phyloP scores from a whole-genome alignment of 2,329 filamentous ascomycete genomes.

The Calonectria hawksworthii region DNA sequence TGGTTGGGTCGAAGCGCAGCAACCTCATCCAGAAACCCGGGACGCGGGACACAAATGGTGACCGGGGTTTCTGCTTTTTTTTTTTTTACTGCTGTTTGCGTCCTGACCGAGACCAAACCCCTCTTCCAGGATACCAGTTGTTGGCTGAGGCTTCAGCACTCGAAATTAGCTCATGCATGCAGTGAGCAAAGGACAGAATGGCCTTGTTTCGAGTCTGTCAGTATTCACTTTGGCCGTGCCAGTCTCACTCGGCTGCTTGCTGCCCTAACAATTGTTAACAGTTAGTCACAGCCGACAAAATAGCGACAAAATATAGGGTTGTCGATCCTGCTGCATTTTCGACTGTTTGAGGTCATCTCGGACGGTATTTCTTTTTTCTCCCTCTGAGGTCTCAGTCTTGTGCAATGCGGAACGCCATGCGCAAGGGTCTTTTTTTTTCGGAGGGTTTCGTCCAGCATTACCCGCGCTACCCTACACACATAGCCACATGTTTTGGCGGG shows the following conservation, averaged over 20 bases:
- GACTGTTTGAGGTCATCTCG: not conserved
- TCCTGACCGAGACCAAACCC: not conserved
- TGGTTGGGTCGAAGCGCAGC: not conserved
- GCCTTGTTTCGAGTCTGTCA: not conserved
- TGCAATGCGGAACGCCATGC: not conserved
- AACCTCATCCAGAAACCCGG: slow-evolving; percentile 6
- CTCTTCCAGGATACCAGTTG: not conserved
- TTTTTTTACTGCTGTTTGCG: not conserved
- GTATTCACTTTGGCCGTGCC: not conserved
- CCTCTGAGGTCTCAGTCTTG: not conserved
- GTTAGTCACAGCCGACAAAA: too few relatives aligned
- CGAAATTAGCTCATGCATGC: not conserved
- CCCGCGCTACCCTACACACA: slow-evolving; percentile 1
- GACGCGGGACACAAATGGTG: not conserved
- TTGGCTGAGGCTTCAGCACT: not conserved
- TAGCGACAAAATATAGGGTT: not conserved
- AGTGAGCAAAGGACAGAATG: not conserved
- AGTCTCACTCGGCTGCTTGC: not conserved
- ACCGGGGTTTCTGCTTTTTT: not conserved
- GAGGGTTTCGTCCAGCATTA: not conserved
- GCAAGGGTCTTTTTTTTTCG: not conserved
- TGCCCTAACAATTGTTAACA: not conserved
- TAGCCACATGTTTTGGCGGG: not conserved
- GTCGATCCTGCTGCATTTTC: not conserved
- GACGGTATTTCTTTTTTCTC: slow-evolving; percentile 3